Evolutionary conservation across 106 monocot species (phyloP).

Genomic region (Dioscorea zingiberensis): DNA sequence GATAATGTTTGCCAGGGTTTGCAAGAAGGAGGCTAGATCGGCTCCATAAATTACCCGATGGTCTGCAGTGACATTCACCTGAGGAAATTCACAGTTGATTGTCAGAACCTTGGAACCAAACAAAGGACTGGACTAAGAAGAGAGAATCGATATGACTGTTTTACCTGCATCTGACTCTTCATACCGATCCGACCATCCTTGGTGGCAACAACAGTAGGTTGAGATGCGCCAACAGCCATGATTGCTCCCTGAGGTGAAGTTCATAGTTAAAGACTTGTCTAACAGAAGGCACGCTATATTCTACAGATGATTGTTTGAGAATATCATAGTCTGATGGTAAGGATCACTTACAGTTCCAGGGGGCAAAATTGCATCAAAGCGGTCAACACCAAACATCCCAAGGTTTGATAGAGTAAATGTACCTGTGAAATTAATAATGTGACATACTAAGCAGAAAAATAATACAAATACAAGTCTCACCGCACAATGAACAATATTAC

Average conservation of each 20-base stretch:
- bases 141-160: neutral
- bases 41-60: constrained; percentile 82
- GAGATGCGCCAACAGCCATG: constrained; percentile 88
- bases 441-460: neutral
- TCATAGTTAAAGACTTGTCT: too few relatives aligned
- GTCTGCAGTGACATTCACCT: constrained; percentile 92
- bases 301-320: too few relatives aligned
- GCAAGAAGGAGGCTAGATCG: constrained; percentile 78
- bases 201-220: constrained; percentile 63
- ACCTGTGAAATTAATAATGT: constrained; percentile 25
- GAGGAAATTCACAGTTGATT: constrained; percentile 4
- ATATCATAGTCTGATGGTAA: neutral
- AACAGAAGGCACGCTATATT: too few relatives aligned
- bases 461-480: neutral
- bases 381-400: constrained; percentile 89
- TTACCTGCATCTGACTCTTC: constrained; percentile 92
- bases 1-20: constrained; percentile 66
- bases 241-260: constrained; percentile 59
- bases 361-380: constrained; percentile 85
- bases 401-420: constrained; percentile 93
- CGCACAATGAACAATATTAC: neutral
- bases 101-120: neutral
- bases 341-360: constrained; percentile 64
- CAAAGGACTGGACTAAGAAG: neutral
- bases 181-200: constrained; percentile 72